Conservation (phyloP, 1,139 yeast species). For the Kodamaea alishanica region DNA sequence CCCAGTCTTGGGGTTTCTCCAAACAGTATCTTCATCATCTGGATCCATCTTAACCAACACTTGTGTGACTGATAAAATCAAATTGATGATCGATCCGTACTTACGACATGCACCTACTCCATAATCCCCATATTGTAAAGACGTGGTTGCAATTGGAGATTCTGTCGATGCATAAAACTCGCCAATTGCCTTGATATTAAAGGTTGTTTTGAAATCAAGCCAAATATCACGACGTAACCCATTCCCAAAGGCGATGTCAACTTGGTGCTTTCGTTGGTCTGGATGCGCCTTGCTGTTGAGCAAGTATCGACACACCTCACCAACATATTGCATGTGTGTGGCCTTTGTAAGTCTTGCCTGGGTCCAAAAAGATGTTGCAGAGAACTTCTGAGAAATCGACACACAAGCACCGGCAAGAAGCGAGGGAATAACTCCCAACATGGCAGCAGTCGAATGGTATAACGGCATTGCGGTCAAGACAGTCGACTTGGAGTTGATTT, state of each 20-base stretch:
- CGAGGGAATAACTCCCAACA: conserved; percentile 78
- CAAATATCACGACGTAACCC: conserved; percentile 93
- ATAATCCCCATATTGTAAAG: conserved; percentile 69
- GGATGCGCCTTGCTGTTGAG: conserved; percentile 61
- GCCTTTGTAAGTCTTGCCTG: conserved; percentile 71
- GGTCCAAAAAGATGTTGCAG: conserved; percentile 86
- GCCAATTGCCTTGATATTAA: conserved; percentile 71
- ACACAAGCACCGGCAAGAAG: conserved; percentile 65
- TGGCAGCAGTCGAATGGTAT: conserved; percentile 91
- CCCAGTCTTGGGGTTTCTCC: conserved; percentile 69
- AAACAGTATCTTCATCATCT: conserved; percentile 69
- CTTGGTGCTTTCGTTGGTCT: conserved; percentile 66
- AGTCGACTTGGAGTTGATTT: conserved; percentile 50
- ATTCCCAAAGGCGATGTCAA: conserved; percentile 81
- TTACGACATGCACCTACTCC: conserved; percentile 90
- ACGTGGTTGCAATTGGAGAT: conserved; percentile 87
- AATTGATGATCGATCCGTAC: conserved; percentile 65
- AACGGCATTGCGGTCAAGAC: conserved; percentile 93
- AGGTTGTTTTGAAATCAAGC: conserved; percentile 73
- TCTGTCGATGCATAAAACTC: conserved; percentile 96
- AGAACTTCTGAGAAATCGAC: conserved; percentile 77
- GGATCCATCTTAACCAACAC: conserved; percentile 73
- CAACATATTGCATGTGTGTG: conserved; percentile 88
- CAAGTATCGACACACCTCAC: conserved; percentile 90
- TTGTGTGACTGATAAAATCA: conserved; percentile 55